A percentile compares a stretch with the other conserved stretches of the same genome.
Evolutionary conservation across 1,284 basidiomycete species (phyloP).

Genomic region (Pyrrhoderma noxium): DNA sequence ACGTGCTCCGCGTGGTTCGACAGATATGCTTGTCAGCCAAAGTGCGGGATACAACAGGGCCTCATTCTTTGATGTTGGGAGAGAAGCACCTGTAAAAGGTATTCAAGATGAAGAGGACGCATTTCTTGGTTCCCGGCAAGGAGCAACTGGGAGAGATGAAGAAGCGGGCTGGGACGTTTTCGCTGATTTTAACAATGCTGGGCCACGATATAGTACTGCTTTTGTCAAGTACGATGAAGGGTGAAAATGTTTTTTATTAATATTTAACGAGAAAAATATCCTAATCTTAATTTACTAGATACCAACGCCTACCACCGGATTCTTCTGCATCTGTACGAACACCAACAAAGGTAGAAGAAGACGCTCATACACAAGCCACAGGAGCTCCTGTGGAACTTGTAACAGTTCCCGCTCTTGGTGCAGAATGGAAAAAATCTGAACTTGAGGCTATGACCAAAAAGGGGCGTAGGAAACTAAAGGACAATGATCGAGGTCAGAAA

Average conservation of each 20-base stretch:
- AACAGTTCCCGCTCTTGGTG: conserved; percentile 79
- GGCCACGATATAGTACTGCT: conserved; percentile 68
- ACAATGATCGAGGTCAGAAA: conserved; percentile 46
- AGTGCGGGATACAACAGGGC: conserved; percentile 61
- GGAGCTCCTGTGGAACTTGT: conserved; percentile 66
- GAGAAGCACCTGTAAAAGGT: conserved; percentile 67
- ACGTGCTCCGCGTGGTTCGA: conserved; percentile 34
- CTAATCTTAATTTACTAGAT: conserved; percentile 20
- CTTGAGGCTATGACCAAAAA: conserved; percentile 66
- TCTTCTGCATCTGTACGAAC: conserved; percentile 8
- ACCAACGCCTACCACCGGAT: conserved; percentile 26
- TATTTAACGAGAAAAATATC: background rate
- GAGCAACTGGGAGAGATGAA: conserved; percentile 5
- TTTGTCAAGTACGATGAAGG: conserved; percentile 36
- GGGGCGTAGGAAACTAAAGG: conserved; percentile 51
- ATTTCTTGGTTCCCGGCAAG: conserved; percentile 16
- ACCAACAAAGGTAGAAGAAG: conserved; percentile 33
- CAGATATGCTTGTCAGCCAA: conserved; percentile 36
- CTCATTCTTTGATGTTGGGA: conserved; percentile 57
- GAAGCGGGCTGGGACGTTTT: conserved; percentile 71
- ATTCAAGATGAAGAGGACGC: conserved; percentile 53
- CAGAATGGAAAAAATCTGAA: conserved; percentile 80
- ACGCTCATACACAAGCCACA: conserved; percentile 21
- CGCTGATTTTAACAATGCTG: conserved; percentile 86
- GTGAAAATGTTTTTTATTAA: conserved; percentile 8